phyloP scores from a whole-genome alignment of 78 protist genomes.

The Dictyostelium purpureum region DNA sequence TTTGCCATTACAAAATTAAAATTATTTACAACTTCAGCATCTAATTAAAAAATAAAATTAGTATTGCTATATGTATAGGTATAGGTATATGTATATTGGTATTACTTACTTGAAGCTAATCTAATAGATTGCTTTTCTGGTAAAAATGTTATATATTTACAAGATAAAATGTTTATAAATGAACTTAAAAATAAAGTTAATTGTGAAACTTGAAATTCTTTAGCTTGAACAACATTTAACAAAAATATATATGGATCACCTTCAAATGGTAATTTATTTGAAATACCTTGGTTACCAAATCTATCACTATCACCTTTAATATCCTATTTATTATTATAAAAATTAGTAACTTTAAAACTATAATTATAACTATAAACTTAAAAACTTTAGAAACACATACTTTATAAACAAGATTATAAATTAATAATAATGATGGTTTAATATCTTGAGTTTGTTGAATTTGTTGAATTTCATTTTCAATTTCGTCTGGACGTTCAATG shows the following conservation, averaged over 20 bases:
- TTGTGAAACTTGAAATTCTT: not conserved
- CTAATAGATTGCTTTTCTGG: not conserved
- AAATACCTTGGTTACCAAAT: not conserved
- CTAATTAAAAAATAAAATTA: not conserved
- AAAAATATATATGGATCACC: not conserved
- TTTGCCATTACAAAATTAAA: constrained; percentile 4
- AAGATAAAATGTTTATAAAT: constrained; percentile 26
- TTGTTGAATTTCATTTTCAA: not conserved
- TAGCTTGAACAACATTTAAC: constrained; percentile 1
- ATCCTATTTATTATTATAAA: not conserved
- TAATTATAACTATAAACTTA: not conserved
- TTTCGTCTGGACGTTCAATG: not conserved
- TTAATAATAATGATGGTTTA: not conserved
- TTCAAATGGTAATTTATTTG: not conserved
- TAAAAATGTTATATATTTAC: not conserved
- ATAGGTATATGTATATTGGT: not conserved
- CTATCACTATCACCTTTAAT: not conserved
- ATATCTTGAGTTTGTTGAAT: not conserved
- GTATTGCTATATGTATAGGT: not conserved
- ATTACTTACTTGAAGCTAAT: not conserved
- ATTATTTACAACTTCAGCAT: constrained; percentile 27
- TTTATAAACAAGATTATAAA: not conserved
- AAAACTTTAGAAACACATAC: not conserved
- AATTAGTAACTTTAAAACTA: not conserved
- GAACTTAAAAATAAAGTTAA: not conserved